Evolutionary conservation across 306 rosid species (phyloP).

Genomic region (Alnus glutinosa): DNA sequence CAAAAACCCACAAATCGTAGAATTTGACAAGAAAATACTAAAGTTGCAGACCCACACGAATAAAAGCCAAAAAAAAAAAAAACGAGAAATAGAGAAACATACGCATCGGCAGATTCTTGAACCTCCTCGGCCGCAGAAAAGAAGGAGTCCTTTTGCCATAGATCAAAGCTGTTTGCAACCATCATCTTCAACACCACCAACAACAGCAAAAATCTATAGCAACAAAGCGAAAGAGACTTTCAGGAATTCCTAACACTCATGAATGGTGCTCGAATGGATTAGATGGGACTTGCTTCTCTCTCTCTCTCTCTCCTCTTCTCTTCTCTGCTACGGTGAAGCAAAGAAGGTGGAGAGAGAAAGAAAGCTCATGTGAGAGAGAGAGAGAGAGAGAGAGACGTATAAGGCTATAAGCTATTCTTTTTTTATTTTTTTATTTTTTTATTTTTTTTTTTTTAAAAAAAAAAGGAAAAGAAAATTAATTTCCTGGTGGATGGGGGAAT

Average conservation of each 20-base stretch:
- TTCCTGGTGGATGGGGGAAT: background rate
- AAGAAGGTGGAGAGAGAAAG: slow-evolving; percentile 48
- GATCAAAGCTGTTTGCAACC: slow-evolving; percentile 89
- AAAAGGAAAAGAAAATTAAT: background rate
- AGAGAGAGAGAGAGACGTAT: slow-evolving; percentile 31
- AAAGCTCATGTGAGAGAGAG: slow-evolving; percentile 12
- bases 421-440: slow-evolving; percentile 18
- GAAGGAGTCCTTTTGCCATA: slow-evolving; percentile 89
- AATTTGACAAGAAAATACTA: slow-evolving; percentile 18
- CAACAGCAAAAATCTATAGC: background rate
- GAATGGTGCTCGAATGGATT: slow-evolving; percentile 8
- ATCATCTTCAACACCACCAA: slow-evolving; percentile 49
- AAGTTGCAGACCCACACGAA: slow-evolving; percentile 21
- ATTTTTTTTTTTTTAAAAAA: background rate
- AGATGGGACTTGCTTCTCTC: slow-evolving; percentile 22
- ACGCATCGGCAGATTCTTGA: slow-evolving; percentile 97
- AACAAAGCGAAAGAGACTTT: slow-evolving; percentile 13
- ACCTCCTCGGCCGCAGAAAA: slow-evolving; percentile 98
- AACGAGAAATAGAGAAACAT: slow-evolving; percentile 26
- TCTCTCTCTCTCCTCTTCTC: slow-evolving; percentile 38
- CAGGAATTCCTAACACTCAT: background rate
- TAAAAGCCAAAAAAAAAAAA: slow-evolving; percentile 5
- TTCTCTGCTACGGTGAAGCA: slow-evolving; percentile 35
- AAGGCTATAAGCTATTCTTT: slow-evolving; percentile 27
- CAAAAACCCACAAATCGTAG: background rate